Evolutionary conservation across 441 rosid genomes (phyloP).

Genomic region (Populus trichocarpa): DNA sequence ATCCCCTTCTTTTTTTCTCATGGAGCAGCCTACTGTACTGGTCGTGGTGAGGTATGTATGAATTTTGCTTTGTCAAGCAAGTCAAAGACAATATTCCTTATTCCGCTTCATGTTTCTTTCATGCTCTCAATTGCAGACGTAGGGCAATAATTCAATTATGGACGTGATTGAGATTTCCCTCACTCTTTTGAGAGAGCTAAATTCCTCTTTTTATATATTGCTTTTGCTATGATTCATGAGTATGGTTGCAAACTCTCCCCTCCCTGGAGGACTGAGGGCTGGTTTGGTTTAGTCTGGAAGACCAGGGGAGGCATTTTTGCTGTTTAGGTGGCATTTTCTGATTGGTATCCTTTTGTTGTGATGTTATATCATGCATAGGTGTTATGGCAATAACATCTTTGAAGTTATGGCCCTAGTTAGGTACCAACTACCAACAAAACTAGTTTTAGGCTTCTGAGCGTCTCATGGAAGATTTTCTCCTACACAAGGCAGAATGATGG

Average conservation of each 20-base stretch:
- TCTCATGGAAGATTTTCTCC: not conserved
- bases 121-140: constrained; percentile 3
- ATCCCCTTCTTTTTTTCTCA: constrained; percentile 92
- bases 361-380: not conserved
- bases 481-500: not conserved
- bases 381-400: no score
- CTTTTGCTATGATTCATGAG: not conserved
- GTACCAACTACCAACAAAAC: not conserved
- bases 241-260: not conserved
- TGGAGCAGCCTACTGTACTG: constrained; percentile 94
- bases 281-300: not conserved
- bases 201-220: not conserved
- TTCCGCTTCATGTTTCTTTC: not conserved
- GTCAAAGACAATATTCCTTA: constrained; percentile 3
- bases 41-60: constrained; percentile 91
- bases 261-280: not conserved
- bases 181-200: not conserved
- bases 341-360: not conserved
- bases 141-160: not conserved
- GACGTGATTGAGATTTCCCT: not conserved
- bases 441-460: not conserved
- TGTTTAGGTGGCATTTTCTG: not conserved
- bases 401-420: not conserved
- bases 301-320: not conserved
- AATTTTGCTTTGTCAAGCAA: constrained; percentile 3